phyloP scores from a whole-genome alignment of 192 early-diverging fungal genomes.

The Chytriomyces hyalinus region DNA sequence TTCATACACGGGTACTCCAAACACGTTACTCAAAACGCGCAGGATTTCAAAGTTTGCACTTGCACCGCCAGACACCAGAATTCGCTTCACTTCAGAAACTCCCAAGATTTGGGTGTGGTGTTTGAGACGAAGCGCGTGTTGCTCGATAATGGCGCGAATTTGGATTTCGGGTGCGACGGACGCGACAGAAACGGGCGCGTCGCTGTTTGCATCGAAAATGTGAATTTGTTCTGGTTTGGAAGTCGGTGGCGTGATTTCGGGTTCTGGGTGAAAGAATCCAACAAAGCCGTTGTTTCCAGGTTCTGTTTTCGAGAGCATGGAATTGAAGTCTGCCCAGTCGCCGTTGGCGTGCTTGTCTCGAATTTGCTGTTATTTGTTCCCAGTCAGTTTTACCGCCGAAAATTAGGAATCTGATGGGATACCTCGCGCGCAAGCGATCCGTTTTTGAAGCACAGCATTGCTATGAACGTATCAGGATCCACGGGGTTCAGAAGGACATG shows the following conservation, averaged over 20 bases:
- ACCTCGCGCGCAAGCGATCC: slow-evolving; percentile 79
- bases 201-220: slow-evolving; percentile 62
- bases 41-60: slow-evolving; percentile 62
- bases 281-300: slow-evolving; percentile 36
- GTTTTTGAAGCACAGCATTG: slow-evolving; percentile 85
- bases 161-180: slow-evolving; percentile 44
- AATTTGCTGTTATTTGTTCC: slow-evolving; percentile 43
- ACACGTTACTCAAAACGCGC: slow-evolving; percentile 71
- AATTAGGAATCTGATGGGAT: not conserved
- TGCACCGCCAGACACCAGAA: slow-evolving; percentile 80
- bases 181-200: not conserved
- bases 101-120: slow-evolving; percentile 25
- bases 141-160: slow-evolving; percentile 73
- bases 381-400: not conserved
- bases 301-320: slow-evolving; percentile 31
- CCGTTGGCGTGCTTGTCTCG: slow-evolving; percentile 57
- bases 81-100: slow-evolving; percentile 35
- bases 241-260: slow-evolving; percentile 78
- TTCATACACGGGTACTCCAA: slow-evolving; percentile 67
- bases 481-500: slow-evolving; percentile 74
- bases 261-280: slow-evolving; percentile 77
- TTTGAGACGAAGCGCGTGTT: slow-evolving; percentile 62
- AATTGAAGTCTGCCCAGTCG: slow-evolving; percentile 68
- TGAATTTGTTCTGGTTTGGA: slow-evolving; percentile 47
- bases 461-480: slow-evolving; percentile 61